Conservation (phyloP, 2,329 filamentous ascomycete species). For the Gremmenia infestans region DNA sequence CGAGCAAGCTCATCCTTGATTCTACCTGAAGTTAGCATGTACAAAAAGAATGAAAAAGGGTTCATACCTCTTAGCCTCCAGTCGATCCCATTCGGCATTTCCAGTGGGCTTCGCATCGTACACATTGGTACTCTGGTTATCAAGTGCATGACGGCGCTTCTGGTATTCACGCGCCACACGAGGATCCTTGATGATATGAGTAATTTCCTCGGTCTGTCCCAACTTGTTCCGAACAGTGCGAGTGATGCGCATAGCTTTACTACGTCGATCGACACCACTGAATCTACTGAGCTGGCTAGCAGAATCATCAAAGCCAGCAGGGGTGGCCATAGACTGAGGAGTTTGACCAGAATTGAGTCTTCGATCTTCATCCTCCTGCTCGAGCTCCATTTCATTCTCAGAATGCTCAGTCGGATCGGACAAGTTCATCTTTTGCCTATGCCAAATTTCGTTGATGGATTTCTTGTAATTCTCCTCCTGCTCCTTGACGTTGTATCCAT, state of each 20-base stretch:
- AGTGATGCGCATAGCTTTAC: conserved; percentile 68
- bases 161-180: conserved; percentile 87
- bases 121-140: conserved; percentile 54
- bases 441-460: conserved; percentile 89
- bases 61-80: conserved; percentile 51
- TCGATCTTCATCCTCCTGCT: conserved; percentile 49
- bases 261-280: conserved; percentile 61
- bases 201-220: conserved; percentile 56
- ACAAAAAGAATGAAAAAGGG: neutral
- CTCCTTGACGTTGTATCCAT: conserved; percentile 94
- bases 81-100: conserved; percentile 60
- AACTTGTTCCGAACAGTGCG: conserved; percentile 60
- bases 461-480: conserved; percentile 91
- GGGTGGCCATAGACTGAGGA: conserved; percentile 62
- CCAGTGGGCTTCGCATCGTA: conserved; percentile 60
- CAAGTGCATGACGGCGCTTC: conserved; percentile 54
- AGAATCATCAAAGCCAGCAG: conserved; percentile 66
- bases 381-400: conserved; percentile 44
- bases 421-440: conserved; percentile 74
- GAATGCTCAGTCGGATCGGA: conserved; percentile 66
- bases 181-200: conserved; percentile 66
- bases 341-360: conserved; percentile 44
- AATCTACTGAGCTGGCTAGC: conserved; percentile 67
- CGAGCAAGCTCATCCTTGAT: conserved; percentile 73
- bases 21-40: conserved; percentile 35